These are phyloP conservation scores for Trichoderma orchidacearum DNA, from an alignment of 495 filamentous ascomycete species.

Conservation along the genomic window DNA sequence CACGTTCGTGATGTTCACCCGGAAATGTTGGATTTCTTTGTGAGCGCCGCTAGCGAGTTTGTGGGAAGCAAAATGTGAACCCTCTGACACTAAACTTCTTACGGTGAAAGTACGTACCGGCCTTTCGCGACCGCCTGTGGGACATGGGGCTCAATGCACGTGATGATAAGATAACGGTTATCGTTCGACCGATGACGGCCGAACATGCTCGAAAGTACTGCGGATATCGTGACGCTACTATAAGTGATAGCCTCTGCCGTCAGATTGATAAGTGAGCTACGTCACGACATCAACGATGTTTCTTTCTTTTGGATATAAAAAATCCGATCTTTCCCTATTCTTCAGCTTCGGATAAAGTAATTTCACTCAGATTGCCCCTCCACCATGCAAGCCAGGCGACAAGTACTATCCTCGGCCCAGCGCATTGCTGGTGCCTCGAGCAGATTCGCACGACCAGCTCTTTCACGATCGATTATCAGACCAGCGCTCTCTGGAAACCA, in stretches of 20 bases:
- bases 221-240: background rate
- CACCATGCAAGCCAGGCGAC: conserved; percentile 4
- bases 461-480: background rate
- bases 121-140: background rate
- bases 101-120: background rate
- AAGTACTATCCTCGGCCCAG: conserved; percentile 1
- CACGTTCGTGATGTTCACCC: conserved; percentile 8
- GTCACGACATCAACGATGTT: too few relatives aligned
- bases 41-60: conserved; percentile 3
- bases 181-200: background rate
- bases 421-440: background rate
- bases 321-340: too few relatives aligned
- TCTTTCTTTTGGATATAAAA: too few relatives aligned
- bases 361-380: background rate
- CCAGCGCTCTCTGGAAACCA: background rate
- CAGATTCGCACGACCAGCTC: background rate
- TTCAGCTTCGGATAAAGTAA: too few relatives aligned
- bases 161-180: background rate
- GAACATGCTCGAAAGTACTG: background rate
- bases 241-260: background rate
- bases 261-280: background rate
- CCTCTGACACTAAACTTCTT: conserved; percentile 1
- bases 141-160: conserved; percentile 1
- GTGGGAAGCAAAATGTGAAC: conserved; percentile 3
- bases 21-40: conserved; percentile 3